Evolutionary conservation across 2,329 filamentous ascomycete species (phyloP).

Genomic region (Xylaria hypoxylon): DNA sequence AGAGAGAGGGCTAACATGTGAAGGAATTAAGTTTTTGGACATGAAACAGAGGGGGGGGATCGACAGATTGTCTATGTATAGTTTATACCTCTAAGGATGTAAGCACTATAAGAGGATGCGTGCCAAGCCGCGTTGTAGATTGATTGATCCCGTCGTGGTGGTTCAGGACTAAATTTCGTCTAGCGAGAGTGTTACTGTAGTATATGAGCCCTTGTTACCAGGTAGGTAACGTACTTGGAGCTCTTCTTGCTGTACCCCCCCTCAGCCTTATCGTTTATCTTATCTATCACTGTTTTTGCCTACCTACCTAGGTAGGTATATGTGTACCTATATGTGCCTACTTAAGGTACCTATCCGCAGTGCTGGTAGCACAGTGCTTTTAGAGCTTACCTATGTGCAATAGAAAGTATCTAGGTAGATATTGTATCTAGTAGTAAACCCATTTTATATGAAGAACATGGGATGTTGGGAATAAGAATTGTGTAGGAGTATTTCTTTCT

Average conservation of each 20-base stretch:
- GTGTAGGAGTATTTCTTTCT: background rate
- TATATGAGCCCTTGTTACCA: background rate
- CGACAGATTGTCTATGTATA: conserved; percentile 3
- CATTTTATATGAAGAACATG: too few species aligned
- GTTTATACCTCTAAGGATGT: background rate
- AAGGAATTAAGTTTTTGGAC: too few species aligned
- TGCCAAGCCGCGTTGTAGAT: conserved; percentile 11
- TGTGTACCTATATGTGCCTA: background rate
- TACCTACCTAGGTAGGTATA: background rate
- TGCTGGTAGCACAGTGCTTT: background rate
- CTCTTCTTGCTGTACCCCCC: background rate
- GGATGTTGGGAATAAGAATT: too few species aligned
- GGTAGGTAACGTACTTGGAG: too few species aligned
- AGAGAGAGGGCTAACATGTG: background rate
- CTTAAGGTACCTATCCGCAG: too few species aligned
- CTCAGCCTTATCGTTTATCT: conserved; percentile 28
- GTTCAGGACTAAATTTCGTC: conserved; percentile 5
- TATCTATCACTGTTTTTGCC: background rate
- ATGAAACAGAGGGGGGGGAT: background rate
- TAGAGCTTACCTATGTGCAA: too few species aligned
- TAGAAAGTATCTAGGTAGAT: too few species aligned
- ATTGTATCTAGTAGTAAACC: too few species aligned
- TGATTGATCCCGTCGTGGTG: conserved; percentile 9
- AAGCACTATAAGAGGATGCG: conserved; percentile 12
- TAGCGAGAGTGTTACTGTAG: too few species aligned